phyloP scores from a whole-genome alignment of 768 basidiomycete species.

The Zangia roseola region DNA sequence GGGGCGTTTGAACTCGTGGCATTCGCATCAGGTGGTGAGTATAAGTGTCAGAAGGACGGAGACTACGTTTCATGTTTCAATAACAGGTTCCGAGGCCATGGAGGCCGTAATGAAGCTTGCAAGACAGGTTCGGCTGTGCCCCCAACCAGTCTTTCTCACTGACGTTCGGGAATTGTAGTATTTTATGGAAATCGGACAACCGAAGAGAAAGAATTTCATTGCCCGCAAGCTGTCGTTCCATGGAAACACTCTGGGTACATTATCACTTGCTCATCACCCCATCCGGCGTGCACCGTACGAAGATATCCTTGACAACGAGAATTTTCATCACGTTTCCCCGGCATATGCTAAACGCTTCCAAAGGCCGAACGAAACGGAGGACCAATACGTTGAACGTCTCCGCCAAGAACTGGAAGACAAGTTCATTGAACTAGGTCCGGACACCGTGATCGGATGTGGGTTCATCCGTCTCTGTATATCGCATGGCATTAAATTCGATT shows the following conservation, averaged over 20 bases:
- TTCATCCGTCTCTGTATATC: not conserved
- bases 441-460: slow-evolving; percentile 81
- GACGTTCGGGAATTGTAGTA: slow-evolving; percentile 45
- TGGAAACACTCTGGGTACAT: slow-evolving; percentile 74
- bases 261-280: slow-evolving; percentile 69
- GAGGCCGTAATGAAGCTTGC: slow-evolving; percentile 82
- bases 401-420: slow-evolving; percentile 82
- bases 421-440: slow-evolving; percentile 76
- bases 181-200: slow-evolving; percentile 66
- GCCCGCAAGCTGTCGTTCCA: slow-evolving; percentile 79
- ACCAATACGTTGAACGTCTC: slow-evolving; percentile 75
- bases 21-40: slow-evolving; percentile 73
- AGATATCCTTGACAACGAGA: slow-evolving; percentile 56
- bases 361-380: slow-evolving; percentile 65
- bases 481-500: not conserved
- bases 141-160: not conserved
- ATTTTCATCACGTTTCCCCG: slow-evolving; percentile 85
- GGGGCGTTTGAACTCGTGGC: slow-evolving; percentile 73
- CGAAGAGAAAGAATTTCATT: slow-evolving; percentile 74
- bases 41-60: not conserved
- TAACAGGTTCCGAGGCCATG: slow-evolving; percentile 83
- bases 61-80: not conserved
- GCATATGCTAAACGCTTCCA: slow-evolving; percentile 85
- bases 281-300: slow-evolving; percentile 67
- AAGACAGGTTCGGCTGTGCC: slow-evolving; percentile 55